Evolutionary conservation across 176 grass and related monocot species (phyloP), one percentile per base, ranked within the genome.

Genomic region (Ampelocalamus luodianensis): DNA sequence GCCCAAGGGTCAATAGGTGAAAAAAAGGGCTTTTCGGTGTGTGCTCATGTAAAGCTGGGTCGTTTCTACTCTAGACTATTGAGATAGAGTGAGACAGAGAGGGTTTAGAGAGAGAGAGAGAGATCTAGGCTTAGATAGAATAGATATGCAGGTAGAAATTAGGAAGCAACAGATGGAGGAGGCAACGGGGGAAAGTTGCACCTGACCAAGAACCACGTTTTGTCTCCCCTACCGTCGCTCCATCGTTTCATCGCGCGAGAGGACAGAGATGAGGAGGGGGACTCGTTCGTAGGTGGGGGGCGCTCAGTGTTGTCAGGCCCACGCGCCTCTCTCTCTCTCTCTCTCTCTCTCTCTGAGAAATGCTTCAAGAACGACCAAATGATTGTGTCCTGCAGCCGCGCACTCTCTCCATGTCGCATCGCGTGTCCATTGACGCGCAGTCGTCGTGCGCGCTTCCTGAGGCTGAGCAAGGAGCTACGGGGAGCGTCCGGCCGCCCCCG

Each of bases 161-260:
- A 34, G 6, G 27, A 36, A 8, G 62, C 14, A 27, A 61, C 36
- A 22, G 22, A 4, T 23, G 53, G 32, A 59, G 8, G 55, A 26
- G 55, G 18, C 34, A 39, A 40, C 29, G 36, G 13, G 14, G 13
- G 18, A 77, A 81, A 85, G 85, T 71, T 82, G 79, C 76, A 92
- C 82, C 87, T 86, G 83, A 72, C 79, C 68, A 86, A 89, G 73
- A 83, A 86, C 71, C 90, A 86, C 90, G 87, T 89, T 83, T 83
- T 92, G 86, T 86, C 72, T 72, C 86, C 68, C 66, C 62, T 24
- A 20, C 4, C 74, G 10, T 18, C 16, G 8, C 15, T 74, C 27
- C 3, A 0, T 51, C 13, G 1, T n/a, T 55, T 18, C 45, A 1
- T 6, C 56, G n/a, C 38, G 14, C 55, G 75, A 7, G 34, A 43